These are phyloP conservation scores for Rauvolfia tetraphylla DNA, from an alignment of 257 asterid genomes.

Conservation along the genomic window DNA sequence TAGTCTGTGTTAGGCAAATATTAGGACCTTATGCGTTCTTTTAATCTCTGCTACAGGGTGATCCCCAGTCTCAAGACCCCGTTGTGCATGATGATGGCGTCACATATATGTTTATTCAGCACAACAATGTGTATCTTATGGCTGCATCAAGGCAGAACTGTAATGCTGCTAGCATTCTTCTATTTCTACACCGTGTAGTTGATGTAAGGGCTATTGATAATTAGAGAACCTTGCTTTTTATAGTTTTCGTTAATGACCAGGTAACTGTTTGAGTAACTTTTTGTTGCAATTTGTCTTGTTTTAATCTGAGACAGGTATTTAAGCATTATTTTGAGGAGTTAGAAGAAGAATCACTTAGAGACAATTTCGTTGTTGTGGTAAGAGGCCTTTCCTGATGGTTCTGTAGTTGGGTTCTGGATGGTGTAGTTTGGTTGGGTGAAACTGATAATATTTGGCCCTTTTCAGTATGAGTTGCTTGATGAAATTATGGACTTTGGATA, in stretches of 20 bases:
- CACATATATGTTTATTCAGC: conserved; percentile 94
- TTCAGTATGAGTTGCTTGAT: conserved; percentile 92
- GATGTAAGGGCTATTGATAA: conserved; percentile 65
- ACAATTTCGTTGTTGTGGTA: conserved; percentile 99
- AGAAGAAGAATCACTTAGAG: conserved; percentile 97
- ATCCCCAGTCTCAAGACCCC: conserved; percentile 77
- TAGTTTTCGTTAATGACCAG: background rate
- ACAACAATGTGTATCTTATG: conserved; percentile 97
- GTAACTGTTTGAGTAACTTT: conserved; percentile 4
- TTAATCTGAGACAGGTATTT: conserved; percentile 62
- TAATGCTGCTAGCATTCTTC: conserved; percentile 96
- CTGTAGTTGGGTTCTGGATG: background rate
- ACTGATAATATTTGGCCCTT: conserved; percentile 23
- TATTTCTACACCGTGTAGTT: conserved; percentile 94
- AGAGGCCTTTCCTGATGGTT: conserved; percentile 21
- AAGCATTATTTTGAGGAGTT: conserved; percentile 97
- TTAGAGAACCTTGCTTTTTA: conserved; percentile 9
- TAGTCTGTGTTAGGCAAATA: background rate
- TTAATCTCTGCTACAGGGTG: conserved; percentile 57
- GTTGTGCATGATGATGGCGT: conserved; percentile 86
- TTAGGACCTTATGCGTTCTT: conserved; percentile 17
- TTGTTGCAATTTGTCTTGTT: background rate
- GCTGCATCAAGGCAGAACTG: conserved; percentile 96
- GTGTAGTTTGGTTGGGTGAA: background rate
- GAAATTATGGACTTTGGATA: conserved; percentile 99